Base-by-base conservation (phyloP, 1,284 basidiomycete species). In the Apiotrichum siamense region DNA sequence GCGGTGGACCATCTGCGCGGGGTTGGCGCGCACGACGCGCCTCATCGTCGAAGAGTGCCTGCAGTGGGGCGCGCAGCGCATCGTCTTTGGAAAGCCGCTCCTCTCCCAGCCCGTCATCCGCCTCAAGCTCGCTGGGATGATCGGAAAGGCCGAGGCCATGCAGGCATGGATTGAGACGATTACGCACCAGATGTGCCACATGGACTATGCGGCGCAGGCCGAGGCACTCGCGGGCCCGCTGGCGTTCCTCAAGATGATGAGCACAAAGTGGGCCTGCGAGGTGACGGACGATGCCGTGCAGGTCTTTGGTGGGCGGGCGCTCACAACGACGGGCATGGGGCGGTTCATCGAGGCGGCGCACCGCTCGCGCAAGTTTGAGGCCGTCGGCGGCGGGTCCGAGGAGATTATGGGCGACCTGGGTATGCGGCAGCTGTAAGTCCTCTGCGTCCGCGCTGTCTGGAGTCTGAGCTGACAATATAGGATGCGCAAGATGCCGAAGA, bases 141-240 rank as follows among this genome's bases (percentile, higher is more conserved):
- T 93, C 54, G 81, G 86, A 21, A 84, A 88, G 52, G 79, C 81
- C 31, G 88, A 93, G 75, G 82, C 86, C 0, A 83, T 82, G 50
- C 91, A 96, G 67, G 82, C 80, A 42, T 96, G 90, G 89, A 76
- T 94, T 24, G 92, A 97, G 58, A 86, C 82, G 65, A 77, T 94
- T 56, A 93, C 90, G 0, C 83, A 85, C 70, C 91, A 94, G 74
- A 94, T 94, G 91, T 83, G 81, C 68, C 84, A 91, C 63, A 91
- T 91, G 70, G 63, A 73, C 63, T 71, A 97, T 70, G 79, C 79
- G 50, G 82, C 93, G 66, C 90, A 91, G 75, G 71, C 77, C 21
- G 50, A 61, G 20, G 61, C 71, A 47, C 65, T 75, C n/a, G 73
- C 72, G 18, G 73, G 68, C 7, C 74, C 73, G 53, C 69, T 74